Evolutionary conservation across 441 rosid species (phyloP).

Genomic region (Populus hybrid): DNA sequence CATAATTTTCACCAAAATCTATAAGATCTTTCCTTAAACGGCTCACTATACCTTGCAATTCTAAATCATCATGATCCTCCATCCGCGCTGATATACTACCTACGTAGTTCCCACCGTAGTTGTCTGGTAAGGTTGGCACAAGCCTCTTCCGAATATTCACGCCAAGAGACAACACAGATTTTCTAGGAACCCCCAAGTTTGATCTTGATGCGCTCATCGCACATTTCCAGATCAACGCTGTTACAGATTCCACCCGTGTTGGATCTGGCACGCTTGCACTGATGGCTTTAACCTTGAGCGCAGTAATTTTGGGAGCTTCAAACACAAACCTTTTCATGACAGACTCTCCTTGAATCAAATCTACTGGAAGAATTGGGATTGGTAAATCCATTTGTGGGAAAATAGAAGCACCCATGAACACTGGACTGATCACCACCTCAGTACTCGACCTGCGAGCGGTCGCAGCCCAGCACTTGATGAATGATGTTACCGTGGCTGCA

Average conservation of each 20-base stretch:
- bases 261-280: conserved; percentile 20
- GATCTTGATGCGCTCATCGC: conserved; percentile 12
- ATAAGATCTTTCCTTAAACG: conserved; percentile 20
- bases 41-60: conserved; percentile 18
- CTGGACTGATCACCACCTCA: background rate
- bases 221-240: conserved; percentile 35
- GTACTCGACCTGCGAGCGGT: background rate
- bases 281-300: conserved; percentile 17
- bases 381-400: conserved; percentile 21
- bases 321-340: conserved; percentile 31
- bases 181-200: background rate
- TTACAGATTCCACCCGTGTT: conserved; percentile 39
- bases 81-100: background rate
- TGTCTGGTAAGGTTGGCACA: conserved; percentile 18
- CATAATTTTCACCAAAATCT: conserved; percentile 9
- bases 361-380: background rate
- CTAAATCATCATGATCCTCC: background rate
- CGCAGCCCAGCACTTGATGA: conserved; percentile 20
- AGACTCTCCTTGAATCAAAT: conserved; percentile 3
- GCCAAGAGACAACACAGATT: conserved; percentile 15
- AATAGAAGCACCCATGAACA: conserved; percentile 15
- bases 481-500: conserved; percentile 12
- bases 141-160: conserved; percentile 35
- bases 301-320: conserved; percentile 3
- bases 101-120: conserved; percentile 25